Conservation (phyloP, 2,329 filamentous ascomycete genomes). For the Metarhizium brunneum region DNA sequence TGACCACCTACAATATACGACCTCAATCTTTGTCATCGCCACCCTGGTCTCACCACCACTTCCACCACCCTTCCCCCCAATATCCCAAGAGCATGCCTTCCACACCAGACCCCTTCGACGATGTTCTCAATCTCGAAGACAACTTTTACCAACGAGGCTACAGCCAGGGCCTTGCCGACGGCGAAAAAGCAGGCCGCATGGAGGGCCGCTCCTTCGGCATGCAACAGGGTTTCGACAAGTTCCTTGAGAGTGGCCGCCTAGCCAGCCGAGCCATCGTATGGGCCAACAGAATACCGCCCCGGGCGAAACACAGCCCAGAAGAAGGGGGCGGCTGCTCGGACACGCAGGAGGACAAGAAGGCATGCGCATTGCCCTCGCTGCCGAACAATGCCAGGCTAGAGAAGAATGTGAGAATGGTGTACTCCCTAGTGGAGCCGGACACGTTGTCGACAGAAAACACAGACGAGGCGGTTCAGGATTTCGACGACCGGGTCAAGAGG, state of each 20-base stretch:
- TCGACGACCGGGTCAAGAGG: conserved; percentile 79
- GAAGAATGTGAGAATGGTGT: conserved; percentile 68
- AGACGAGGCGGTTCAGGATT: conserved; percentile 82
- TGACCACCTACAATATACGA: neutral
- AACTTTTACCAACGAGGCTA: conserved; percentile 79
- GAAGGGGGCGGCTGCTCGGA: conserved; percentile 3
- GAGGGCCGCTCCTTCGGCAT: conserved; percentile 89
- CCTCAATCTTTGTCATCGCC: neutral
- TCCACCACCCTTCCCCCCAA: neutral
- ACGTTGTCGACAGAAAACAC: conserved; percentile 73
- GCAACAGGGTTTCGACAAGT: conserved; percentile 91
- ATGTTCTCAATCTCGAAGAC: conserved; percentile 51
- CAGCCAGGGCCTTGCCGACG: conserved; percentile 64
- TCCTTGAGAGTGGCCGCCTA: conserved; percentile 67
- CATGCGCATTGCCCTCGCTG: conserved; percentile 30
- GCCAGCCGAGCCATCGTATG: conserved; percentile 77
- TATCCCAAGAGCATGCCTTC: conserved; percentile 15
- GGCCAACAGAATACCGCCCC: conserved; percentile 55
- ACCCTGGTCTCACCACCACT: neutral
- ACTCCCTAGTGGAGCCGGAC: conserved; percentile 68
- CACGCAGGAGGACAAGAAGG: neutral
- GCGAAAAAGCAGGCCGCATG: conserved; percentile 65
- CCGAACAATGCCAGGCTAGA: conserved; percentile 55
- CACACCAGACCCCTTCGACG: conserved; percentile 41
- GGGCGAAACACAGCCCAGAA: neutral